Evolutionary conservation across 495 filamentous ascomycete genomes (phyloP).

Genomic region (Staphylotrichum tortipilum): DNA sequence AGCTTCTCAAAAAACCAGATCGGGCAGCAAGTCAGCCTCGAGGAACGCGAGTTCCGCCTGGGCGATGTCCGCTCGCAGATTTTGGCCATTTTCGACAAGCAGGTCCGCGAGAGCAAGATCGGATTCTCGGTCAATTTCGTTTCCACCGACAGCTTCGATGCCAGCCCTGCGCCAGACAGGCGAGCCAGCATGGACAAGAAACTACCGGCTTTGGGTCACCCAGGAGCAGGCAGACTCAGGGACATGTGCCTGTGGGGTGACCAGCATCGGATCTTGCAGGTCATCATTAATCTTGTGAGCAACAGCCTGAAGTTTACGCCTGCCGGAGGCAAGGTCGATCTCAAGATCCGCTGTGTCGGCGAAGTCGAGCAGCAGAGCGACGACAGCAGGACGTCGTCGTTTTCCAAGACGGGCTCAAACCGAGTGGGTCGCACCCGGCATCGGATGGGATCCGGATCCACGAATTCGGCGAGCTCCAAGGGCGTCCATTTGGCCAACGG

Average conservation of each 20-base stretch:
- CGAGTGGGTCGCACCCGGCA: constrained; percentile 33
- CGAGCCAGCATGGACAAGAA: constrained; percentile 28
- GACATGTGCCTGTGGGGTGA: constrained; percentile 82
- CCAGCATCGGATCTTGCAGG: constrained; percentile 77
- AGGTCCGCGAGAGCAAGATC: constrained; percentile 70
- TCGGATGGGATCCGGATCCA: constrained; percentile 41
- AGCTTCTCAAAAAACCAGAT: constrained; percentile 94
- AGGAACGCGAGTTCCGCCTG: constrained; percentile 78
- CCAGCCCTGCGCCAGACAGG: constrained; percentile 21
- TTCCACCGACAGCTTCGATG: constrained; percentile 37
- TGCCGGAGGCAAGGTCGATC: constrained; percentile 58
- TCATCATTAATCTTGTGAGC: constrained; percentile 86
- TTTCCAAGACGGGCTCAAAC: constrained; percentile 38
- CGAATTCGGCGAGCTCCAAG: constrained; percentile 39
- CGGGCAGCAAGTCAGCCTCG: constrained; percentile 64
- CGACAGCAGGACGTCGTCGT: constrained; percentile 41
- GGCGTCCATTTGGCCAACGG: constrained; percentile 24
- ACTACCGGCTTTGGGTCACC: constrained; percentile 46
- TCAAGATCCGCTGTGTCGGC: constrained; percentile 64
- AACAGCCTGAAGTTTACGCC: constrained; percentile 93
- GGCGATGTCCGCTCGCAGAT: constrained; percentile 73
- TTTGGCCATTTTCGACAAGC: constrained; percentile 77
- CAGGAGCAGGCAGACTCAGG: constrained; percentile 54
- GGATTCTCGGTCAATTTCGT: constrained; percentile 61
- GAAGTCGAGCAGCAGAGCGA: constrained; percentile 37